Evolutionary conservation across 2,329 filamentous ascomycete species (phyloP).

Genomic region (Aphanocladium album): DNA sequence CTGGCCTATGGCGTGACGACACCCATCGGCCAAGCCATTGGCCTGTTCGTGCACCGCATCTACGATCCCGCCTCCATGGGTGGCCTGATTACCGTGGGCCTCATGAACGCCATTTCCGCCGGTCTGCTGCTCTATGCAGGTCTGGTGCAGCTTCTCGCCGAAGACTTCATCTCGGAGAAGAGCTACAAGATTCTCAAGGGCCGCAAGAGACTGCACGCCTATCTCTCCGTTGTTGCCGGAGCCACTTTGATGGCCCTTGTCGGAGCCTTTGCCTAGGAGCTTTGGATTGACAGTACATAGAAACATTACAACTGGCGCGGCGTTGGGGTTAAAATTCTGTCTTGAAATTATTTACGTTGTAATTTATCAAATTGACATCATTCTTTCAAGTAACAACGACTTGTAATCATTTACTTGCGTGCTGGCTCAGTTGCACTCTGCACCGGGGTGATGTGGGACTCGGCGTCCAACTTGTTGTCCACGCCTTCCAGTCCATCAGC

Average conservation of each 20-base stretch:
- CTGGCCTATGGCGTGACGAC: slow-evolving; percentile 72
- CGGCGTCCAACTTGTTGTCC: neutral
- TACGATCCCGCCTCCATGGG: slow-evolving; percentile 75
- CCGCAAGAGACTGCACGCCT: slow-evolving; percentile 56
- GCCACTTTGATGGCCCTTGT: slow-evolving; percentile 66
- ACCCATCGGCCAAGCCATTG: slow-evolving; percentile 78
- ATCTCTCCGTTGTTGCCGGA: slow-evolving; percentile 57
- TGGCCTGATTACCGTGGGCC: slow-evolving; percentile 74
- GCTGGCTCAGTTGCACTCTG: neutral
- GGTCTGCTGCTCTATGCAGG: slow-evolving; percentile 78
- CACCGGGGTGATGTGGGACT: neutral
- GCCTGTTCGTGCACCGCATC: slow-evolving; percentile 68
- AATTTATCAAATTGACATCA: neutral
- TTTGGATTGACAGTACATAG: neutral
- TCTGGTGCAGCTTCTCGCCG: slow-evolving; percentile 76
- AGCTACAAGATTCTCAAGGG: slow-evolving; percentile 65
- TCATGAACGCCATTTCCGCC: slow-evolving; percentile 82
- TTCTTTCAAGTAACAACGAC: neutral
- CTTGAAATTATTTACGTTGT: neutral
- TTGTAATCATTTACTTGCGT: neutral
- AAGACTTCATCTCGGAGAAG: slow-evolving; percentile 76
- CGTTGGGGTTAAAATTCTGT: neutral
- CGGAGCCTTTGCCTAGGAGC: slow-evolving; percentile 60
- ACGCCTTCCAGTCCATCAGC: neutral
- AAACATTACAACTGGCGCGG: neutral